Evolutionary conservation across 2,329 filamentous ascomycete species (phyloP).

Genomic region (Capronia epimyces): DNA sequence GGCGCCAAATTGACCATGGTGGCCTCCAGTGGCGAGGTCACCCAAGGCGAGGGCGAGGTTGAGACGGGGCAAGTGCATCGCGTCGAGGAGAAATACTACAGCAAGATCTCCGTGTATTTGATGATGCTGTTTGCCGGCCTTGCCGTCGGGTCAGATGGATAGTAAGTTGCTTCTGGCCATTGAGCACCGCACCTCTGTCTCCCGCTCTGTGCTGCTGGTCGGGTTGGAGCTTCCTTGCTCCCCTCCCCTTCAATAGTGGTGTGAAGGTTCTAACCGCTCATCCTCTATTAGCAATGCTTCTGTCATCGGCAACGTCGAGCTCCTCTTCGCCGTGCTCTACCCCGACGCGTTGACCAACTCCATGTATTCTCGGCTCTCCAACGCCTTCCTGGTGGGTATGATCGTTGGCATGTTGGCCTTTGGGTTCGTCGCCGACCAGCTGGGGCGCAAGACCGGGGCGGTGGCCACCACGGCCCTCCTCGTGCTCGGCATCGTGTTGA

Average conservation of each 20-base stretch:
- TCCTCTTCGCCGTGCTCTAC: slow-evolving; percentile 35
- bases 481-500: slow-evolving; percentile 45
- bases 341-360: slow-evolving; percentile 32
- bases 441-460: slow-evolving; percentile 49
- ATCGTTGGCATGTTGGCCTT: slow-evolving; percentile 54
- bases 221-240: too few species aligned
- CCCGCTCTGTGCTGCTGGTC: neutral
- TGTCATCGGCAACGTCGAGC: slow-evolving; percentile 35
- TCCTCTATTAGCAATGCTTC: slow-evolving; percentile 15
- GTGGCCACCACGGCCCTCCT: slow-evolving; percentile 46
- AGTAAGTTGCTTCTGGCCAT: slow-evolving; percentile 30
- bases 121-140: slow-evolving; percentile 36
- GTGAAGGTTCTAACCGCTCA: too few species aligned
- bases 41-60: neutral
- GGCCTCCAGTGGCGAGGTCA: neutral
- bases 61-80: neutral
- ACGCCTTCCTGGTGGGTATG: slow-evolving; percentile 52
- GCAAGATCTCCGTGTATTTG: slow-evolving; percentile 30
- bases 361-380: slow-evolving; percentile 50
- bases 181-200: slow-evolving; percentile 30
- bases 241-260: too few species aligned
- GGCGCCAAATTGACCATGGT: neutral
- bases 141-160: slow-evolving; percentile 38
- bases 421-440: slow-evolving; percentile 46
- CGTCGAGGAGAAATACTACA: slow-evolving; percentile 2